A percentile compares a stretch with the other conserved stretches of the same genome.
phyloP scores from a whole-genome alignment of 2,329 filamentous ascomycete genomes.

The Ophiostoma sp. region DNA sequence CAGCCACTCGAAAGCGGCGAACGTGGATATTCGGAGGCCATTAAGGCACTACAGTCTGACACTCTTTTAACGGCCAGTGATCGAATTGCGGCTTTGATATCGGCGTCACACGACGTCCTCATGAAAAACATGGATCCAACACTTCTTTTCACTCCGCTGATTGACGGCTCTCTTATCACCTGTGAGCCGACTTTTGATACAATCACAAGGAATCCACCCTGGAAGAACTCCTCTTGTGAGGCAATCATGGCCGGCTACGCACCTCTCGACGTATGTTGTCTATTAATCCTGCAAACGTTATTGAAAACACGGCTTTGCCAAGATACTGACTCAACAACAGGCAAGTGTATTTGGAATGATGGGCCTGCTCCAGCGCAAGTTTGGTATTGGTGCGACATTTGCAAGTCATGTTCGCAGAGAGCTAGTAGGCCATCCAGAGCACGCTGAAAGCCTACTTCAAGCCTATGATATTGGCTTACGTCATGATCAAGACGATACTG shows the following conservation, averaged over 20 bases:
- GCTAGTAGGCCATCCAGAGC: not conserved
- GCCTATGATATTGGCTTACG: not conserved
- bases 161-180: not conserved
- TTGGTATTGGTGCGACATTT: not conserved
- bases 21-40: not conserved
- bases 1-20: not conserved
- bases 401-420: not conserved
- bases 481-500: not conserved
- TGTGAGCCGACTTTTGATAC: not conserved
- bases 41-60: not conserved
- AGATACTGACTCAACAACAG: not conserved
- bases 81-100: not conserved
- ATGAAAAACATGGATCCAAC: not conserved
- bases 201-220: not conserved
- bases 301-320: not conserved
- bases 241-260: not conserved
- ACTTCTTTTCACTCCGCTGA: not conserved
- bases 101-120: not conserved
- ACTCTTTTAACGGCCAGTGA: not conserved
- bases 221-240: not conserved
- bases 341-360: not conserved
- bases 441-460: not conserved
- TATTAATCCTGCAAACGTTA: not conserved
- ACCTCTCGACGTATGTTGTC: not conserved
- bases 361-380: not conserved